These are phyloP conservation scores for Maudiozyma saulgeensis DNA, from an alignment of 805 yeast species.

Conservation along the genomic window DNA sequence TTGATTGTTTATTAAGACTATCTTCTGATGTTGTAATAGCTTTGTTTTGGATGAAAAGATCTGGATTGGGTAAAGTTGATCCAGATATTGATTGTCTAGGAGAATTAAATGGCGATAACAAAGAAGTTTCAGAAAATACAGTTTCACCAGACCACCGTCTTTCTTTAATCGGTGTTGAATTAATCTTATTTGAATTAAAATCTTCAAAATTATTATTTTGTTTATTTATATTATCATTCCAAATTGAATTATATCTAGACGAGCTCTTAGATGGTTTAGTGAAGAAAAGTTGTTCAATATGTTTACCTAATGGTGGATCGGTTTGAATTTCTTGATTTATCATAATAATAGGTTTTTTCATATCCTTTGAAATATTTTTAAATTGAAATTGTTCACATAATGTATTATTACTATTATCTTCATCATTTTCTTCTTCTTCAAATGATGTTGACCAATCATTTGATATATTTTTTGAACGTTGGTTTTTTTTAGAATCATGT, in stretches of 20 bases:
- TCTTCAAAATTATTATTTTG: not conserved
- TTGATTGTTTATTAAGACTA: not conserved
- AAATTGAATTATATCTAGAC: not conserved
- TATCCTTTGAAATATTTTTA: not conserved
- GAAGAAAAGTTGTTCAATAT: conserved; percentile 4
- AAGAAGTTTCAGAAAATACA: not conserved
- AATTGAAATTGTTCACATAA: not conserved
- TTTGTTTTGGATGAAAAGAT: not conserved
- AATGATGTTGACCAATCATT: not conserved
- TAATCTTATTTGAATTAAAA: not conserved
- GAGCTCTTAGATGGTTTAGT: not conserved
- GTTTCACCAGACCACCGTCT: conserved; percentile 4
- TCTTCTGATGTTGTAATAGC: not conserved
- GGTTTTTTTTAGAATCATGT: not conserved
- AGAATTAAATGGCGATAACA: not conserved
- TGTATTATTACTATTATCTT: not conserved
- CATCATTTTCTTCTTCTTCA: not conserved
- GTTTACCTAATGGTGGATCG: not conserved
- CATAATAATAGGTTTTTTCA: not conserved
- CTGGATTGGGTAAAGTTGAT: not conserved
- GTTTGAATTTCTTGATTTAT: conserved; percentile 5
- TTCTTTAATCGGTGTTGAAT: not conserved
- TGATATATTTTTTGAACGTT: not conserved
- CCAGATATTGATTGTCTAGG: not conserved
- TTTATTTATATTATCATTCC: no score